A percentile compares a stretch with the other conserved stretches of the same genome.
Conservation (phyloP, 306 rosid species). For the Prosopis cineraria region DNA sequence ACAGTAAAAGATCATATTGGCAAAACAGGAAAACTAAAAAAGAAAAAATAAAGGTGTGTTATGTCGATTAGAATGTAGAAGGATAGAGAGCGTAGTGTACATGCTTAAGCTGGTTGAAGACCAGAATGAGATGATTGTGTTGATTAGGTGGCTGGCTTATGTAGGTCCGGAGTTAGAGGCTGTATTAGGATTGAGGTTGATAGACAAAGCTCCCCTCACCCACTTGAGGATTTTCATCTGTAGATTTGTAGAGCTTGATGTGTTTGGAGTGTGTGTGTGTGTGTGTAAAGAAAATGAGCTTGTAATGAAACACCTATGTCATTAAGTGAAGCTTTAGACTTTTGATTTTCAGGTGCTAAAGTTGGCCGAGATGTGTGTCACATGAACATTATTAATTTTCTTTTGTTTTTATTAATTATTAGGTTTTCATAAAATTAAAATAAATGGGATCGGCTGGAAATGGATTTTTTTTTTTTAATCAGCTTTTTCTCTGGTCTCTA, state of each 20-base stretch:
- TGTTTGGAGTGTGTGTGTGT: background rate
- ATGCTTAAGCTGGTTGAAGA: background rate
- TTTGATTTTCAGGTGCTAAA: background rate
- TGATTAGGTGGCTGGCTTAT: background rate
- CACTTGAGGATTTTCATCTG: too few species aligned
- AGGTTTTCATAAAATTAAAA: too few species aligned
- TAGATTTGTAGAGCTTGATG: background rate
- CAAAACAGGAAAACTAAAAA: background rate
- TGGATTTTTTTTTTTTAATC: too few species aligned
- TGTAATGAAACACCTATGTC: background rate
- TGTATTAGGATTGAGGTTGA: background rate
- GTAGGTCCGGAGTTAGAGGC: slow-evolving; percentile 10
- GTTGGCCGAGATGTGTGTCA: background rate
- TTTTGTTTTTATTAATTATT: too few species aligned
- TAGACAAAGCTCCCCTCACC: background rate
- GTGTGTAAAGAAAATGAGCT: background rate
- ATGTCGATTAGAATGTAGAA: slow-evolving; percentile 15
- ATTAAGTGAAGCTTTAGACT: background rate
- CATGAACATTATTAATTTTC: too few species aligned
- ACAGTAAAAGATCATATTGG: background rate
- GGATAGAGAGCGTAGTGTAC: slow-evolving; percentile 19
- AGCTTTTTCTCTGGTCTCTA: too few species aligned
- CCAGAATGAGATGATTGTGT: background rate
- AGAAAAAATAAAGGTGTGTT: background rate
- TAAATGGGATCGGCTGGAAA: too few species aligned